Percentiles rank a stretch among this genome's conserved stretches.
phyloP scores from a whole-genome alignment of 2,329 filamentous ascomycete genomes.

The Metarhizium anisopliae region DNA sequence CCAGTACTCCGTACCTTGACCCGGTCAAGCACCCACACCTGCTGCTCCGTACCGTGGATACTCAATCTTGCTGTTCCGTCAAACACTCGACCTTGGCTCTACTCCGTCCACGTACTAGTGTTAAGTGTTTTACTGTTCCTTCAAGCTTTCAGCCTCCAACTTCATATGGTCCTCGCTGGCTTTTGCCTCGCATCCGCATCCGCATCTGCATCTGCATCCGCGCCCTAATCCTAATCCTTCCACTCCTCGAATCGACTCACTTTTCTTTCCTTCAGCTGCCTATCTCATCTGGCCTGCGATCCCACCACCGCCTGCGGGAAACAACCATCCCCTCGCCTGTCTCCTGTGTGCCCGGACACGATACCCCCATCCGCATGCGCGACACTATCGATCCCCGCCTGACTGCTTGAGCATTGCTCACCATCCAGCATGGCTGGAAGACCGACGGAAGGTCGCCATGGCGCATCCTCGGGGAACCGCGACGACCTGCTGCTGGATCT shows the following conservation, averaged over 20 bases:
- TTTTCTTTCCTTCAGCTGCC: not conserved
- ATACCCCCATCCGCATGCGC: slow-evolving; percentile 23
- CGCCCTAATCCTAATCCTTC: not conserved
- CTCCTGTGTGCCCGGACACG: not conserved
- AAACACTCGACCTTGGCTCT: too few relatives aligned
- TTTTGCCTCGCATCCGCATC: not conserved
- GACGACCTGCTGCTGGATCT: slow-evolving; percentile 66
- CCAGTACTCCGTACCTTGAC: too few relatives aligned
- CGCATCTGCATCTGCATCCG: not conserved
- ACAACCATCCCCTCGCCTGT: not conserved
- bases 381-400: slow-evolving; percentile 16
- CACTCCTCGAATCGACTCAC: not conserved
- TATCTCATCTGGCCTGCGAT: not conserved
- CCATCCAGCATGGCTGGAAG: slow-evolving; percentile 52
- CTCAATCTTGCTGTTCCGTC: too few relatives aligned
- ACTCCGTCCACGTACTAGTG: too few relatives aligned
- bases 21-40: too few relatives aligned
- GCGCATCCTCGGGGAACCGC: slow-evolving; percentile 37
- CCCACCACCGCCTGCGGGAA: not conserved
- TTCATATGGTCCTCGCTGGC: not conserved
- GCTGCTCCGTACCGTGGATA: too few relatives aligned
- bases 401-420: slow-evolving; percentile 24
- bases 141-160: not conserved
- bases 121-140: not conserved
- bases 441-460: slow-evolving; percentile 38